A percentile compares a stretch with the other conserved stretches of the same genome.
Evolutionary conservation across 345 rosid genomes (phyloP).

Genomic region (Dovyalis caffra): DNA sequence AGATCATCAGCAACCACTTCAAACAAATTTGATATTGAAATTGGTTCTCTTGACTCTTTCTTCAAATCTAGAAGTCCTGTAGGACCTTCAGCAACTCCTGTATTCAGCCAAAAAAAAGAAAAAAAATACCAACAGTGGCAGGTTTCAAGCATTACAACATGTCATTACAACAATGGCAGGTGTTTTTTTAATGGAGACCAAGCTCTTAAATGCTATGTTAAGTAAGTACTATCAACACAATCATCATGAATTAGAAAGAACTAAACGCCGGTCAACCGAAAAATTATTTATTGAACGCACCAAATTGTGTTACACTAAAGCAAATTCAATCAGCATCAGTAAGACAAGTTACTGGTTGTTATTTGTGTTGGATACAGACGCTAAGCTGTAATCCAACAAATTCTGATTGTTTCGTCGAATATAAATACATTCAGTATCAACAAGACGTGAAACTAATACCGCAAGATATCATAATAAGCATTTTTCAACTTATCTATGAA

Average conservation of each 20-base stretch:
- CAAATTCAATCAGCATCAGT: not conserved
- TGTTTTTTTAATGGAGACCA: not conserved
- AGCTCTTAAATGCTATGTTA: not conserved
- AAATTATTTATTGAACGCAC: not conserved
- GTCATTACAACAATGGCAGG: not conserved
- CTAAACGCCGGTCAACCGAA: not conserved
- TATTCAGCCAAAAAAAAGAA: constrained; percentile 17
- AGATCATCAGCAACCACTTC: constrained; percentile 87
- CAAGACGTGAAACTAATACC: not conserved
- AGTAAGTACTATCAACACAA: not conserved
- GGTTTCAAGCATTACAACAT: not conserved
- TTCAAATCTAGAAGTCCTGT: constrained; percentile 48
- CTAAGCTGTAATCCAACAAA: not conserved
- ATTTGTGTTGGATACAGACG: not conserved
- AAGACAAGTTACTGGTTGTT: not conserved
- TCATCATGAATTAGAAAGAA: not conserved
- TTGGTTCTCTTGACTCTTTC: constrained; percentile 44
- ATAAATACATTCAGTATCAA: not conserved
- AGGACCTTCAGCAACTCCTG: constrained; percentile 52
- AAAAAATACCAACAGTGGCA: constrained; percentile 4
- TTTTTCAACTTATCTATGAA: not conserved
- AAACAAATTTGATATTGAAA: constrained; percentile 62
- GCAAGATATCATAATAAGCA: not conserved
- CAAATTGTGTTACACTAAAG: not conserved
- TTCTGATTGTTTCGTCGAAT: not conserved